Conservation (phyloP, 2,329 filamentous ascomycete species). For the Pseudopyricularia cyperi region DNA sequence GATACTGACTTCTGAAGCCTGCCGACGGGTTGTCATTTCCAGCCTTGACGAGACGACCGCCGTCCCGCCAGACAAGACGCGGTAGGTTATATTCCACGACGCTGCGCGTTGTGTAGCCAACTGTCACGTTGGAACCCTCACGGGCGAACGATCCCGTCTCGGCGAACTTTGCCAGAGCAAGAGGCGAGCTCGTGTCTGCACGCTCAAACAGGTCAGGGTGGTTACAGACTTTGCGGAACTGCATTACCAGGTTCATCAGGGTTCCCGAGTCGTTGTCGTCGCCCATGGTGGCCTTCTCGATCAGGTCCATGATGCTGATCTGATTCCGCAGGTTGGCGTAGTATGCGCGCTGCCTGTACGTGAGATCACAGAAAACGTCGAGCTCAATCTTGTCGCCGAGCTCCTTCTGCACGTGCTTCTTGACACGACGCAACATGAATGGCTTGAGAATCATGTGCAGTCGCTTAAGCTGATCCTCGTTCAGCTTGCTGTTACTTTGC, state of each 20-base stretch:
- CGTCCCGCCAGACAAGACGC: conserved; percentile 67
- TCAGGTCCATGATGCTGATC: conserved; percentile 97
- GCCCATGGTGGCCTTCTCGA: conserved; percentile 89
- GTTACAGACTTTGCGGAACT: conserved; percentile 98
- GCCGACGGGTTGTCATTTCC: conserved; percentile 61
- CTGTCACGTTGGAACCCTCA: conserved; percentile 66
- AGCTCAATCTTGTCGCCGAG: conserved; percentile 97
- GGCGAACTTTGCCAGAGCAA: conserved; percentile 74
- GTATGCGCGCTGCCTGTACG: conserved; percentile 87
- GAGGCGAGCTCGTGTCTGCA: conserved; percentile 78
- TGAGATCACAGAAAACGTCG: conserved; percentile 92
- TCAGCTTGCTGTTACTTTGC: conserved; percentile 98
- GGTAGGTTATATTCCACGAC: conserved; percentile 76
- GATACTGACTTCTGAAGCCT: conserved; percentile 67
- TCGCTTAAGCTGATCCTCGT: conserved; percentile 92
- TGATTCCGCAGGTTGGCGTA: conserved; percentile 89
- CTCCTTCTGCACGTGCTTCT: conserved; percentile 99
- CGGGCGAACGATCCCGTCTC: conserved; percentile 93
- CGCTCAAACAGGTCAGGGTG: conserved; percentile 95
- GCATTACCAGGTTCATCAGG: conserved; percentile 98
- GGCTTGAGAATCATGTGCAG: conserved; percentile 98
- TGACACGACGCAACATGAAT: conserved; percentile 98
- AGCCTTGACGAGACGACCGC: conserved; percentile 61
- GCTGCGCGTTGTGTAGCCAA: conserved; percentile 80
- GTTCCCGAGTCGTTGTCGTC: conserved; percentile 85